Evolutionary conservation across 768 basidiomycete genomes (phyloP).

Genomic region (Boletus insuetus): DNA sequence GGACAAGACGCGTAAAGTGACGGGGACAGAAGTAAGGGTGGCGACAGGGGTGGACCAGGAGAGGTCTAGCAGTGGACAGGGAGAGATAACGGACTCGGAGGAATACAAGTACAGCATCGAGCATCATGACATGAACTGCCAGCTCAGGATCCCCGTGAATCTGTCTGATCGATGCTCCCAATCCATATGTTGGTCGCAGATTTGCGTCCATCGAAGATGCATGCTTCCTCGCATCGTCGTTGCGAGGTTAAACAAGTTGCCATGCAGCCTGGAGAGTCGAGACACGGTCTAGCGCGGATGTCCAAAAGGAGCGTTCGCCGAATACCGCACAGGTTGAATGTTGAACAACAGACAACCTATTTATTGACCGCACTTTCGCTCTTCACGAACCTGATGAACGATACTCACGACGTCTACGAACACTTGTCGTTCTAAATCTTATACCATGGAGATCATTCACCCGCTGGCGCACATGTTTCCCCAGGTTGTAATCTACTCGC

Average conservation of each 20-base stretch:
- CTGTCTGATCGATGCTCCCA: not conserved
- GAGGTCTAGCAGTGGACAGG: too few relatives aligned
- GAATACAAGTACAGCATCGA: too few relatives aligned
- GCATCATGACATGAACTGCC: slow-evolving; percentile 2
- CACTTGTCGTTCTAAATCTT: slow-evolving; percentile 5
- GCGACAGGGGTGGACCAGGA: not conserved
- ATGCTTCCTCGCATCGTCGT: slow-evolving; percentile 48
- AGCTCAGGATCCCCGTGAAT: too few relatives aligned
- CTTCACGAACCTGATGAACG: slow-evolving; percentile 19
- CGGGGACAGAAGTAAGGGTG: too few relatives aligned
- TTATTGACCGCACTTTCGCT: not conserved
- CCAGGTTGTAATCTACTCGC: slow-evolving; percentile 1
- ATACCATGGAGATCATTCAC: not conserved
- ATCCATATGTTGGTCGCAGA: slow-evolving; percentile 47
- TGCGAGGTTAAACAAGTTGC: slow-evolving; percentile 40
- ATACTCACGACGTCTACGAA: slow-evolving; percentile 7
- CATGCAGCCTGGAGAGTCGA: too few relatives aligned
- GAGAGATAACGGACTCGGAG: too few relatives aligned
- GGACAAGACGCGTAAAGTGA: too few relatives aligned
- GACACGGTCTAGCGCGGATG: not conserved
- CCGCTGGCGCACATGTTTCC: slow-evolving; percentile 11
- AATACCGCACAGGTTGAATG: slow-evolving; percentile 1
- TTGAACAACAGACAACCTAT: not conserved
- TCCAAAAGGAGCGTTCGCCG: slow-evolving; percentile 9
- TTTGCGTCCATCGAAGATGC: slow-evolving; percentile 54